A percentile compares a stretch with the other conserved stretches of the same genome.
Conservation (phyloP, 2,329 filamentous ascomycete genomes). For the Cercospora sp. region DNA sequence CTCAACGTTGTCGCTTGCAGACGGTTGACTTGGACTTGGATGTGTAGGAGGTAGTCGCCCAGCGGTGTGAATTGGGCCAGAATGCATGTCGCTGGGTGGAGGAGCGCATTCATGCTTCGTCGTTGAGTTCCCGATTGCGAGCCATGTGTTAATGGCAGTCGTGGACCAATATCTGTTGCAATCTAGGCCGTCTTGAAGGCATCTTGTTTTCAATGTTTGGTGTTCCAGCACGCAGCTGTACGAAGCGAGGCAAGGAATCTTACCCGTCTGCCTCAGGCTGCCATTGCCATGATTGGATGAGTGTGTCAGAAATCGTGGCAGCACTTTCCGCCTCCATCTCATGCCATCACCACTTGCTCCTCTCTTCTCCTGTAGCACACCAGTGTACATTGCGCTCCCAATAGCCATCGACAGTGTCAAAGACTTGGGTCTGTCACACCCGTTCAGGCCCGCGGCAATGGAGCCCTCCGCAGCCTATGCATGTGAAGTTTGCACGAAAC, state of each 20-base stretch:
- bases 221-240: not conserved
- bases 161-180: not conserved
- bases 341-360: not conserved
- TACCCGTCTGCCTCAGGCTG: not conserved
- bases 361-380: not conserved
- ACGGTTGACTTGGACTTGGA: not conserved
- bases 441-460: not conserved
- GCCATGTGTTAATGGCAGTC: not conserved
- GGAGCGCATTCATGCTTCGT: not conserved
- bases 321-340: not conserved
- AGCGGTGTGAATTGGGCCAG: not conserved
- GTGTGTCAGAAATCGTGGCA: not conserved
- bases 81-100: not conserved
- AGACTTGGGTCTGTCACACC: not conserved
- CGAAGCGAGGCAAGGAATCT: not conserved
- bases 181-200: not conserved
- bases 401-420: not conserved
- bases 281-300: not conserved
- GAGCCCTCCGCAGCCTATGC: conserved; percentile 26
- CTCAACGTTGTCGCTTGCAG: not conserved
- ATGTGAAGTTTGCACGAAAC: conserved; percentile 36
- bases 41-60: not conserved
- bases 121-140: not conserved
- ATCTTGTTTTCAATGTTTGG: not conserved
- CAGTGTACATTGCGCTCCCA: not conserved